Evolutionary conservation across 305 asterid genomes (phyloP).

Genomic region (Fraxinus nigra): DNA sequence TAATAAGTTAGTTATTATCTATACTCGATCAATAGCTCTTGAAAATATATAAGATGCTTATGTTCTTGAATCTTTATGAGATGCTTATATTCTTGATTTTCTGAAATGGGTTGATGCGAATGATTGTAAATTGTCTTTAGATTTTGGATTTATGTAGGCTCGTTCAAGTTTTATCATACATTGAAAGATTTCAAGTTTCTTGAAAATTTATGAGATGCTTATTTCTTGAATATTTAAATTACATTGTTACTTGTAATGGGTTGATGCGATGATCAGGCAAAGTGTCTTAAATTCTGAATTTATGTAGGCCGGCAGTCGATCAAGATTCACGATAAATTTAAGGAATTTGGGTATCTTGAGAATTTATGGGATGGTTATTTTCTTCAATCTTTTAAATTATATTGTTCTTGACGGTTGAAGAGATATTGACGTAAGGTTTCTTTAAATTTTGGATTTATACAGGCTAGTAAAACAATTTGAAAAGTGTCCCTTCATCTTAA

Average conservation of each 20-base stretch:
- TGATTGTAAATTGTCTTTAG: background rate
- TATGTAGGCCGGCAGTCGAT: background rate
- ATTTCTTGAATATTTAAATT: background rate
- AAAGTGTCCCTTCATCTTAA: constrained; percentile 41
- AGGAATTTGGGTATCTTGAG: background rate
- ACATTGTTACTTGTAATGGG: background rate
- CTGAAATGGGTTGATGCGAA: background rate
- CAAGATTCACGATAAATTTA: background rate
- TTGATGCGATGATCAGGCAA: background rate
- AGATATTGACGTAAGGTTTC: constrained; percentile 29
- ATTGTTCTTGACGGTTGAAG: constrained; percentile 26
- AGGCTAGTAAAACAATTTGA: constrained; percentile 62
- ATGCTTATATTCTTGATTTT: background rate
- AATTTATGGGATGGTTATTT: constrained; percentile 3
- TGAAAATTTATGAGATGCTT: constrained; percentile 18
- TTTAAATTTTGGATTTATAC: constrained; percentile 32
- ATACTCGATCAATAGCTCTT: background rate
- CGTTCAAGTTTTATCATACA: background rate
- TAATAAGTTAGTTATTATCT: background rate
- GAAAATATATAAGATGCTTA: constrained; percentile 5
- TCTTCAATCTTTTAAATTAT: constrained; percentile 20
- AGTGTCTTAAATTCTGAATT: background rate
- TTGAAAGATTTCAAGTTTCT: background rate
- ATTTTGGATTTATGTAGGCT: background rate
- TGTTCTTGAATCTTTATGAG: constrained; percentile 4